phyloP scores from a whole-genome alignment of 129 eudicot genomes.

The Scalesia atractyloides region DNA sequence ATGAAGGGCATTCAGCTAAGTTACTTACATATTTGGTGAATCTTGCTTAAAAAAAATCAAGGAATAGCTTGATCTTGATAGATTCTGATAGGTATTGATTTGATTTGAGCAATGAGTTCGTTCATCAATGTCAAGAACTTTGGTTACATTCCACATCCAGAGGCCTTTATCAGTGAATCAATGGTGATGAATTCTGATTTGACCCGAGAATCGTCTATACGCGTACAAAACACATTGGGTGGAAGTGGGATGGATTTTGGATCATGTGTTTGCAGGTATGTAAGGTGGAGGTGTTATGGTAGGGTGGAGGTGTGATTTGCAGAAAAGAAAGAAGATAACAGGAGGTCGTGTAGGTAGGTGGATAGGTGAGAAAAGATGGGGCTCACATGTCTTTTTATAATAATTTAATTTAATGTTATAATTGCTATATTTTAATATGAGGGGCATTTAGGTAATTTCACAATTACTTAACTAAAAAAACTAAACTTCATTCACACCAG shows the following conservation, averaged over 20 bases:
- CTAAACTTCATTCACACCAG: no score
- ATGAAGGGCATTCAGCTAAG: constrained; percentile 16
- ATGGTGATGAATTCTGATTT: constrained; percentile 30
- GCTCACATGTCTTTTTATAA: no score
- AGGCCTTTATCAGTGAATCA: constrained; percentile 36
- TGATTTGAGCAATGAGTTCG: constrained; percentile 51
- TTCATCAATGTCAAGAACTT: constrained; percentile 55
- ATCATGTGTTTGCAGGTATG: no score
- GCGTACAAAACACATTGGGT: constrained; percentile 55
- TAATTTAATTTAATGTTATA: no score
- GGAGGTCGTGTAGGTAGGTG: no score
- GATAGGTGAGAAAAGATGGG: no score
- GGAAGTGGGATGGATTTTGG: constrained; percentile 73
- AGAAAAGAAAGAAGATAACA: no score
- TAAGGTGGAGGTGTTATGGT: no score
- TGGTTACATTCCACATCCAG: constrained; percentile 36
- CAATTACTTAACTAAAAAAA: no score
- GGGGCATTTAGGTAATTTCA: no score
- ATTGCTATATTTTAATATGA: no score
- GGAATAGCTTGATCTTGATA: constrained; percentile 12
- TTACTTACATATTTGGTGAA: constrained; percentile 15
- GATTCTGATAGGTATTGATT: constrained; percentile 20
- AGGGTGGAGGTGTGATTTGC: no score
- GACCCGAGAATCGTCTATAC: constrained; percentile 56
- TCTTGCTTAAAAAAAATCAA: constrained; percentile 20